Evolutionary conservation across 768 basidiomycete species (phyloP), one percentile per base, ranked within the genome.

Genomic region (Zangia roseola): DNA sequence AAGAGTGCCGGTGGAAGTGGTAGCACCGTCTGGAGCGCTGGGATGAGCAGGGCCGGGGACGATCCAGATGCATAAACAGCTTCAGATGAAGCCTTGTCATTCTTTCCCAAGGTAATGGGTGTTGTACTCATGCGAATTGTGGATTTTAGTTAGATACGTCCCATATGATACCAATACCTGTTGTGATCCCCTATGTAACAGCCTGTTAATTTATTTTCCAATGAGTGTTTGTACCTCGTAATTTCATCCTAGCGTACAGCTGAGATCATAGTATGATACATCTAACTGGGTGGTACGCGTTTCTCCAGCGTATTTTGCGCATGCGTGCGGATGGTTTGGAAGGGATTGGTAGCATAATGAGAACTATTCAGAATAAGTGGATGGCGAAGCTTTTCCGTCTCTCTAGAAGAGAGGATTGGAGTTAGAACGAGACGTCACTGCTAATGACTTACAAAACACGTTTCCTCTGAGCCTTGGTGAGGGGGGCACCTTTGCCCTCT

Each of bases 21-120:
- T 31, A 88, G 87, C 66, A 92, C 90, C 1, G 86, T 92, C 24
- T 92, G 86, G 84, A 91, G 90, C 63, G 89, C 89, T 43, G 89
- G 89, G 26, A 84, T 88, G 83, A 82, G 82, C 56, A 83, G 74
- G 41, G 72, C 77, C 23, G 82, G 72, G 37, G 80, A 83, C 36
- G 68, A 73, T 48, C 61, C 59, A 31, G 75, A 74, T 13, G 64
- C 63, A 43, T 72, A 53, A 59, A 53, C 16, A 33, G 24, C 17
- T 28, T 31, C 20, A 8, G 37, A 44, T 25, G 33, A 40, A 34
- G 40, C 26, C 40, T 17, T 6, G 9, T 44, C 36, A 20, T 45
- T 49, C 41, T 34, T 48, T 45, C 24, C 33, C 38, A 16, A 51
- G 47, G 36, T 43, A 49, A 53, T 30, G 38, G 12, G 25, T 36